Percentiles rank a stretch among this genome's conserved stretches.
These are phyloP conservation scores for Bauhinia variegata DNA, from an alignment of 306 rosid genomes.

Conservation along the genomic window DNA sequence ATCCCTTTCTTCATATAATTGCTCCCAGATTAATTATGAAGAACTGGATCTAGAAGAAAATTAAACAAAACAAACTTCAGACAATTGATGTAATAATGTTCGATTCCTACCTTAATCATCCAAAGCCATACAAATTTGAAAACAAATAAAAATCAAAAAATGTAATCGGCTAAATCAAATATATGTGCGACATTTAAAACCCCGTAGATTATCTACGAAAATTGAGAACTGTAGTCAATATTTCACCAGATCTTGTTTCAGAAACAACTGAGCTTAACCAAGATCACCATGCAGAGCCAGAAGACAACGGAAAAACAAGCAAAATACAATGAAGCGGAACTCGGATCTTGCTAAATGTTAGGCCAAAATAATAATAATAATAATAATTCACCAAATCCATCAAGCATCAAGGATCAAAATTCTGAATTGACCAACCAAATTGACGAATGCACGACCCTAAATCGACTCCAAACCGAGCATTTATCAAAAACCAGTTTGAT, in stretches of 20 bases:
- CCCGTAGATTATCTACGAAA: not conserved
- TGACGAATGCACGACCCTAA: conserved; percentile 41
- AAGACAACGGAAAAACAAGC: conserved; percentile 9
- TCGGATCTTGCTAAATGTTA: conserved; percentile 52
- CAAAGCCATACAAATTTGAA: not conserved
- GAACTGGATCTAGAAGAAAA: conserved; percentile 54
- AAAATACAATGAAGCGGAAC: conserved; percentile 15
- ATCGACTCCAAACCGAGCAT: conserved; percentile 46
- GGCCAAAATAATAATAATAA: not conserved
- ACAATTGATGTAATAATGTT: not conserved
- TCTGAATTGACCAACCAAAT: conserved; percentile 22
- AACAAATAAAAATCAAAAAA: no score
- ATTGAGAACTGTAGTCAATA: no score
- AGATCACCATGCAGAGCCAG: conserved; percentile 28
- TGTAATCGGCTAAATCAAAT: not conserved
- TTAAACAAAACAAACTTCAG: not conserved
- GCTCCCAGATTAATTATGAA: conserved; percentile 42
- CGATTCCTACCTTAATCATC: not conserved
- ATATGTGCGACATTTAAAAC: not conserved
- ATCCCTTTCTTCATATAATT: conserved; percentile 71
- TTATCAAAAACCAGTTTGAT: conserved; percentile 50
- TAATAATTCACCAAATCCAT: conserved; percentile 17
- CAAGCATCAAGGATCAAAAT: not conserved
- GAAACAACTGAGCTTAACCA: conserved; percentile 17
- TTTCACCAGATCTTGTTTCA: conserved; percentile 52